A percentile compares a stretch with the other conserved stretches of the same genome.
Conservation (phyloP, 768 basidiomycete species). For the Amanita exitialis region DNA sequence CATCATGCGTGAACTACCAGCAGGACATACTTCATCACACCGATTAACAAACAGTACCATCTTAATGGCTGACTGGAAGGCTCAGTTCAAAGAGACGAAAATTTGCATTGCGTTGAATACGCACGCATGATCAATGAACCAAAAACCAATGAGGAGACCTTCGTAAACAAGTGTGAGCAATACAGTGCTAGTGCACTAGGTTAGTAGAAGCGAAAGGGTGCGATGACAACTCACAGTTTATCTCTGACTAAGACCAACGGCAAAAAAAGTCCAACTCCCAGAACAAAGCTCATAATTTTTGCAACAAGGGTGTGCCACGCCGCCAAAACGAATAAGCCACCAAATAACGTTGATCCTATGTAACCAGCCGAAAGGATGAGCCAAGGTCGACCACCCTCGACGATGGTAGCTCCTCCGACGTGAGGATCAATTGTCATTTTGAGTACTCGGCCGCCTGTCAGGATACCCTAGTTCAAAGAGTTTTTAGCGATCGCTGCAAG, state of each 20-base stretch:
- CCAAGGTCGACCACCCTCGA: slow-evolving; percentile 66
- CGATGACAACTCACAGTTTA: slow-evolving; percentile 57
- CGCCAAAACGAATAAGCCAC: slow-evolving; percentile 73
- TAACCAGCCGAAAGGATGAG: slow-evolving; percentile 75
- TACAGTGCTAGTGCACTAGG: slow-evolving; percentile 56
- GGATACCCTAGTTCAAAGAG: slow-evolving; percentile 42
- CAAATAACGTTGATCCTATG: slow-evolving; percentile 72
- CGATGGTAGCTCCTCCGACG: slow-evolving; percentile 65
- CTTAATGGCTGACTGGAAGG: slow-evolving; percentile 59
- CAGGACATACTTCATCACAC: slow-evolving; percentile 71
- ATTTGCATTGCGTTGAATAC: slow-evolving; percentile 17
- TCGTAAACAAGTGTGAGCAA: slow-evolving; percentile 75
- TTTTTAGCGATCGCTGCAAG: slow-evolving; percentile 1
- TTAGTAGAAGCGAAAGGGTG: neutral
- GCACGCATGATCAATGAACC: slow-evolving; percentile 91
- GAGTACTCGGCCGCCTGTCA: slow-evolving; percentile 70
- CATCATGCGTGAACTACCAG: slow-evolving; percentile 6
- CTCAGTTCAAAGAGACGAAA: slow-evolving; percentile 3
- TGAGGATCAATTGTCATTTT: slow-evolving; percentile 81
- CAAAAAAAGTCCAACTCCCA: slow-evolving; percentile 78
- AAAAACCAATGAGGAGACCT: slow-evolving; percentile 81
- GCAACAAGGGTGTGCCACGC: slow-evolving; percentile 87
- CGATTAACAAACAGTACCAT: slow-evolving; percentile 77
- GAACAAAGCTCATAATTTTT: slow-evolving; percentile 86
- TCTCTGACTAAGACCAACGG: slow-evolving; percentile 83